phyloP scores from a whole-genome alignment of 768 basidiomycete genomes.

The Auricularia cornea region DNA sequence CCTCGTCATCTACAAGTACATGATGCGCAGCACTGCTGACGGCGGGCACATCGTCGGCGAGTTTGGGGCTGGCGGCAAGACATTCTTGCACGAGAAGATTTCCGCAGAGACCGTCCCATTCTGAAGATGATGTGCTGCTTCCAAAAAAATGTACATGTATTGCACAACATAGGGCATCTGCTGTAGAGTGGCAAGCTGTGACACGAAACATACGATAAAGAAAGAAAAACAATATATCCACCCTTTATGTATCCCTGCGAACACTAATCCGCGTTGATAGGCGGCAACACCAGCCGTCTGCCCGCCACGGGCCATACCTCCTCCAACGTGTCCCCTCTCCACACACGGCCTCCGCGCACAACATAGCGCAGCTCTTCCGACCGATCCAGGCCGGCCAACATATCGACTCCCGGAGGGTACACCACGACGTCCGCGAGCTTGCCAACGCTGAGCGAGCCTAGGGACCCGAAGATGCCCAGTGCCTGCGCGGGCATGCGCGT shows the following conservation, averaged over 20 bases:
- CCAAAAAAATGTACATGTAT: not conserved
- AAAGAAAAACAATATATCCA: too few relatives aligned
- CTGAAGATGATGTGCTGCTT: conserved; percentile 13
- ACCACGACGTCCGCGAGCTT: conserved; percentile 68
- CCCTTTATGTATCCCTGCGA: too few relatives aligned
- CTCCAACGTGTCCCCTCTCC: conserved; percentile 44
- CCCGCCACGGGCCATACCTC: conserved; percentile 65
- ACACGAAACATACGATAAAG: too few relatives aligned
- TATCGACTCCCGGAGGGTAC: conserved; percentile 52
- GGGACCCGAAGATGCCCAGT: conserved; percentile 51
- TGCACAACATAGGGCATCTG: too few relatives aligned
- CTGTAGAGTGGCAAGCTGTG: too few relatives aligned
- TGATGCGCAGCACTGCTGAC: conserved; percentile 66
- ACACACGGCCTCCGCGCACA: conserved; percentile 58
- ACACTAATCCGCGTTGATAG: conserved; percentile 36
- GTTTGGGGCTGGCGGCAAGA: conserved; percentile 66
- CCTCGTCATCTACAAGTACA: conserved; percentile 93
- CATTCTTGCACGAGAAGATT: conserved; percentile 58
- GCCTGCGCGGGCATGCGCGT: conserved; percentile 58
- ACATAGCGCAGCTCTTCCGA: conserved; percentile 50
- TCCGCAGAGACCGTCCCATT: conserved; percentile 40
- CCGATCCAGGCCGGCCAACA: conserved; percentile 44
- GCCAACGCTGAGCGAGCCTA: conserved; percentile 54
- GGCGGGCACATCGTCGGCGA: conserved; percentile 82
- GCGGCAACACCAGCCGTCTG: conserved; percentile 45